phyloP scores from a whole-genome alignment of 139 green algal genomes.

The Ettlia oleoabundans region DNA sequence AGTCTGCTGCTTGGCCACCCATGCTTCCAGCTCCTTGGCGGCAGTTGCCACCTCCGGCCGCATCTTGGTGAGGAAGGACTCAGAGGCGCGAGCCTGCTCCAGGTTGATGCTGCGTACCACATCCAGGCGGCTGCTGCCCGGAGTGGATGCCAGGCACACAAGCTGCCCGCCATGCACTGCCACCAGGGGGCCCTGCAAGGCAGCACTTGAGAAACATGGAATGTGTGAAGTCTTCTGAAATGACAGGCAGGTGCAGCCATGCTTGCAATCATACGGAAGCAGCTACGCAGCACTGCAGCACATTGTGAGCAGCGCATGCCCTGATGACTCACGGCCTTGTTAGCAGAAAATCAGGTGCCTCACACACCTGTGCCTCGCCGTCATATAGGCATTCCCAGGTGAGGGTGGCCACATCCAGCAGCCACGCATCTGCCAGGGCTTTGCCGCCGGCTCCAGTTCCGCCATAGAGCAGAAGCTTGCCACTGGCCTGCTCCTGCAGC shows the following conservation, averaged over 20 bases:
- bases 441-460: slow-evolving; percentile 63
- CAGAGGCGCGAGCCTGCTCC: slow-evolving; percentile 43
- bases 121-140: slow-evolving; percentile 77
- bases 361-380: background rate
- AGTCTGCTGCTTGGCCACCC: slow-evolving; percentile 67
- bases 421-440: slow-evolving; percentile 76
- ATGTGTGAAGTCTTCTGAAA: too few species aligned
- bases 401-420: slow-evolving; percentile 64
- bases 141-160: slow-evolving; percentile 59
- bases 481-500: slow-evolving; percentile 44
- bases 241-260: too few species aligned
- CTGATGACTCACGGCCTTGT: too few species aligned
- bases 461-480: slow-evolving; percentile 81
- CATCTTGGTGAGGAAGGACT: slow-evolving; percentile 70
- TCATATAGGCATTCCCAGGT: slow-evolving; percentile 68
- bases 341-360: background rate
- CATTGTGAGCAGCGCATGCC: too few species aligned
- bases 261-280: too few species aligned
- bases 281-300: too few species aligned
- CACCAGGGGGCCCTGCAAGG: background rate
- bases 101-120: slow-evolving; percentile 68
- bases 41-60: slow-evolving; percentile 28
- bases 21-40: slow-evolving; percentile 64
- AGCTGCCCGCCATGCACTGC: slow-evolving; percentile 41
- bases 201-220: background rate